Conservation (phyloP, 2,329 filamentous ascomycete genomes). For the Ophiostoma perfectum region DNA sequence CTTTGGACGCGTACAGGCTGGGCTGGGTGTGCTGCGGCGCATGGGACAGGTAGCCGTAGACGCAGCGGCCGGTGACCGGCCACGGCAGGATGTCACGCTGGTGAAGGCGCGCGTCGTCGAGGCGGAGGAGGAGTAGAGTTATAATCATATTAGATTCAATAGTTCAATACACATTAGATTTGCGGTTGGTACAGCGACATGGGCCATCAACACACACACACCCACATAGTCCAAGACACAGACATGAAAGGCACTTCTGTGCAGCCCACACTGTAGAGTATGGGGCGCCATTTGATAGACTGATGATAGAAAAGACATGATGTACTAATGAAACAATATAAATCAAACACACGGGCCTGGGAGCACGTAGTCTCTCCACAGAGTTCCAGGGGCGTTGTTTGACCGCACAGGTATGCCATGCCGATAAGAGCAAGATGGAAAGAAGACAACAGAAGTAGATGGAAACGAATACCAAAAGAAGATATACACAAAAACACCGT, state of each 20-base stretch:
- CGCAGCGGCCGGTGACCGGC: conserved; percentile 61
- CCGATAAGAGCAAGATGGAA: not conserved
- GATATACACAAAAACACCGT: not conserved
- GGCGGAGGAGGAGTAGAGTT: conserved; percentile 17
- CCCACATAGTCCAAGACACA: not conserved
- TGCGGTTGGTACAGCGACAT: not conserved
- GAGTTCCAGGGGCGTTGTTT: not conserved
- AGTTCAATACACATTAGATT: too few species aligned
- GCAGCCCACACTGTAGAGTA: not conserved
- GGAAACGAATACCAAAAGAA: not conserved
- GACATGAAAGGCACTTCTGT: not conserved
- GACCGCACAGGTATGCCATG: not conserved
- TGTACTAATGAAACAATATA: not conserved
- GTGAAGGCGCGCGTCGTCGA: conserved; percentile 65
- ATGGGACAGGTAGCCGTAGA: conserved; percentile 86
- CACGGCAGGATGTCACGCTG: conserved; percentile 77
- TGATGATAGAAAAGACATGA: not conserved
- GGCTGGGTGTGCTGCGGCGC: conserved; percentile 75
- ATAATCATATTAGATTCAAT: too few species aligned
- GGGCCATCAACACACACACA: too few species aligned
- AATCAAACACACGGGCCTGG: too few species aligned
- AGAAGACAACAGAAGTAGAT: not conserved
- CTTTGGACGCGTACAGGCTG: conserved; percentile 82
- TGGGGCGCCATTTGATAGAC: not conserved
- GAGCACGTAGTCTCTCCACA: too few species aligned